phyloP scores from a whole-genome alignment of 176 grass and related monocot species.

The Puccinellia tenuiflora region DNA sequence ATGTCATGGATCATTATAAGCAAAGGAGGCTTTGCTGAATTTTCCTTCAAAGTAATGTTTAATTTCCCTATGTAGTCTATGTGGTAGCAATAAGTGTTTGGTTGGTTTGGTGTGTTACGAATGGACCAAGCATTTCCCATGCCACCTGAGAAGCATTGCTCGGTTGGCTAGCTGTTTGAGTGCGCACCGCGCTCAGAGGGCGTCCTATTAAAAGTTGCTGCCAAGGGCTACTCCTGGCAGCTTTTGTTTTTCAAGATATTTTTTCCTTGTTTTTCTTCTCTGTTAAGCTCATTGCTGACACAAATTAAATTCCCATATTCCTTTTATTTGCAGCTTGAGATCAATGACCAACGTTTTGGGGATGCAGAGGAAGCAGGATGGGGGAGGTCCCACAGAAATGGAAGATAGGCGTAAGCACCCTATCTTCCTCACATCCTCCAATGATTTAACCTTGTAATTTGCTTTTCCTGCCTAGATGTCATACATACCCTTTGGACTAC shows the following conservation, averaged over 20 bases:
- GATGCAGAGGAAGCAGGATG: constrained; percentile 58
- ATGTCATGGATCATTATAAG: not conserved
- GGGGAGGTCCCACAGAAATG: constrained; percentile 12
- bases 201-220: too few species aligned
- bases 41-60: not conserved
- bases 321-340: constrained; percentile 54
- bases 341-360: constrained; percentile 66
- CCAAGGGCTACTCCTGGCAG: too few species aligned
- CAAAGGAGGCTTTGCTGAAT: not conserved
- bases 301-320: not conserved
- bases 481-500: not conserved
- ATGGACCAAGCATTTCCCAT: not conserved
- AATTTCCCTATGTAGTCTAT: not conserved
- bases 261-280: not conserved
- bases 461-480: not conserved
- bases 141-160: not conserved
- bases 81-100: not conserved
- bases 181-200: too few species aligned
- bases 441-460: not conserved
- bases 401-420: constrained; percentile 14
- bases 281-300: not conserved
- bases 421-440: not conserved
- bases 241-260: not conserved
- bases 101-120: not conserved
- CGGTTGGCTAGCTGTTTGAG: too few species aligned